Evolutionary conservation across 2,329 filamentous ascomycete genomes (phyloP), one percentile per base, ranked within the genome.

Genomic region (Sporothrix variecibatus): DNA sequence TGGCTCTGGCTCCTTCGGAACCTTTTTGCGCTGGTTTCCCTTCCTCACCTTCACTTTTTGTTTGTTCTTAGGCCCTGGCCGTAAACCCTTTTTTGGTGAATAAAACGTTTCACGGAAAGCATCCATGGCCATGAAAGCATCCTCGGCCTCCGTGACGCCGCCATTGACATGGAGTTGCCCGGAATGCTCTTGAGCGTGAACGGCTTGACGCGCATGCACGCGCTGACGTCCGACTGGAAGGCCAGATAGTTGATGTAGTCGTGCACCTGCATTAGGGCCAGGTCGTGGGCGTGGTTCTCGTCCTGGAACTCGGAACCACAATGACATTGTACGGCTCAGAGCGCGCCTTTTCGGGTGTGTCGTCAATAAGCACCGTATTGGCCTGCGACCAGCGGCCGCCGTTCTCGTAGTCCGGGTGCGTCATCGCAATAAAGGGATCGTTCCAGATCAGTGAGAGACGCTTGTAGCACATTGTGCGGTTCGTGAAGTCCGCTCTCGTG

Each of bases 381-480:
- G 87, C 87, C 83, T 97, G 94, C 78, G 91, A 88, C 92, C 94
- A 98, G 71, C 73, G 73, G 70, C 70, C 75, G 17, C 68, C 75
- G 5, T 23, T 53, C 7, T 28, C 17, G 15, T 79, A 80, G 46
- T 79, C 80, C n/a, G 84, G 88, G 81, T 87, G 86, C 46, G 84
- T 83, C 8, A 76, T 79, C 74, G 80, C 81, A 28, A 90, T 81
- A 3, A 73, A 67, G 0, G 81, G 80, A 76, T 90, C 83, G 15
- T 78, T 79, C 96, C 96, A 99, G 0, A 98, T 83, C 69, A 83
- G 85, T 0, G 89, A 86, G 2, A 99, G 87, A 51, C 93, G 89
- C 85, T 99, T 99, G 86, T 98, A 98, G 74, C 95, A 94, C 81
- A 97, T 93, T 0, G 95, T 90, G 74, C n/a, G n/a, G n/a, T n/a